Percentiles rank a stretch among this genome's conserved stretches.
Conservation (phyloP, 768 basidiomycete species). For the Kwoniella sp. region DNA sequence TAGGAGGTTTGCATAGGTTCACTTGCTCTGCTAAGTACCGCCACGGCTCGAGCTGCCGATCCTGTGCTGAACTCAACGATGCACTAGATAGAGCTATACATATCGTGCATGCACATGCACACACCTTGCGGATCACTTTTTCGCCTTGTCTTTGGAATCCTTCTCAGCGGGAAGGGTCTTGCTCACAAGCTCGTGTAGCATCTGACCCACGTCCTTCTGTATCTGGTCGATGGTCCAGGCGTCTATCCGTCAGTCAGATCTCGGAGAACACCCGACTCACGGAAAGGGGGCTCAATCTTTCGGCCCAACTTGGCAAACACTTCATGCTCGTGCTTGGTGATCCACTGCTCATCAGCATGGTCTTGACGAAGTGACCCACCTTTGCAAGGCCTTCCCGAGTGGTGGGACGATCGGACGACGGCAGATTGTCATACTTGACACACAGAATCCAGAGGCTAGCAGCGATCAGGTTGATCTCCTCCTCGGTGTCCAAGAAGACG, state of each 20-base stretch:
- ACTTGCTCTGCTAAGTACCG: not conserved
- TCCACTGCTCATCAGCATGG: constrained; percentile 25
- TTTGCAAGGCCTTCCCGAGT: constrained; percentile 25
- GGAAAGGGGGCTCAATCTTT: constrained; percentile 42
- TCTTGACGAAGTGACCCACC: constrained; percentile 8
- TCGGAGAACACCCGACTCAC: constrained; percentile 21
- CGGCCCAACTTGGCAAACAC: constrained; percentile 18
- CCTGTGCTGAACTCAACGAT: not conserved
- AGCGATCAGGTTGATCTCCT: constrained; percentile 38
- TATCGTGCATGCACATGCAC: not conserved
- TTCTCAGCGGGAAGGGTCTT: constrained; percentile 28
- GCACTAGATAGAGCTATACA: not conserved
- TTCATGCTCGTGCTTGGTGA: constrained; percentile 13
- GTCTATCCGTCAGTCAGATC: constrained; percentile 17
- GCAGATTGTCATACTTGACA: constrained; percentile 32
- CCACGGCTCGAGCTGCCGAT: not conserved
- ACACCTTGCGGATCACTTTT: not conserved
- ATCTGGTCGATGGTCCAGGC: constrained; percentile 33
- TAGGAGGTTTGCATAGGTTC: constrained; percentile 29
- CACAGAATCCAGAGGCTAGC: constrained; percentile 27
- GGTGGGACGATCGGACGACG: constrained; percentile 23
- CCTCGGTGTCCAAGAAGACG: constrained; percentile 40
- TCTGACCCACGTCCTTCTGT: constrained; percentile 29
- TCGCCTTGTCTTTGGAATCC: constrained; percentile 9
- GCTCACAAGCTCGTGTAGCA: constrained; percentile 36